Percentiles rank a stretch among this genome's conserved stretches.
Conservation (phyloP, 2,329 filamentous ascomycete genomes). For the Tolypocladium album region DNA sequence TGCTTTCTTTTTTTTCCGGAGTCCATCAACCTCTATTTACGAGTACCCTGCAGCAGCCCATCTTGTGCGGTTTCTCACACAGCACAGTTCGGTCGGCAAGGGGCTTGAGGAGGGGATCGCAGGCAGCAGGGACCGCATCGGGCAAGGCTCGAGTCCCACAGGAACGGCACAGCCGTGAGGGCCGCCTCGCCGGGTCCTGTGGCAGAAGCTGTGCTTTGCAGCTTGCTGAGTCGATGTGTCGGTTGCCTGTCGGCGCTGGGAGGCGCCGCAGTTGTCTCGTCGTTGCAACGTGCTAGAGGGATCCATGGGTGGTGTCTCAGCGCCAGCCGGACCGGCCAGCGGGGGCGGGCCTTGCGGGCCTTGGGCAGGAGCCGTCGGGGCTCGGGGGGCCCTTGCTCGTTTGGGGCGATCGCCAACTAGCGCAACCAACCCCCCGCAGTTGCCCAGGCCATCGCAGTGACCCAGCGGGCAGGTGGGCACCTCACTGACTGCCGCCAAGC, state of each 20-base stretch:
- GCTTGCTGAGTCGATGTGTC: neutral
- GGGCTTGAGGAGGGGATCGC: neutral
- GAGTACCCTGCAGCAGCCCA: neutral
- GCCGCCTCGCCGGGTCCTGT: neutral
- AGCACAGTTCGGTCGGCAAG: neutral
- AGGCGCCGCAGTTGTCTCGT: neutral
- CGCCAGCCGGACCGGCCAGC: neutral
- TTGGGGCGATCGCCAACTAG: neutral
- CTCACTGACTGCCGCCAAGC: neutral
- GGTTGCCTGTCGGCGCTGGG: neutral
- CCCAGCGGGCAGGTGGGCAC: neutral
- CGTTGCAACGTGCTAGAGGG: neutral
- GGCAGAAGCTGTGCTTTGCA: neutral
- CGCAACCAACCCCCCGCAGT: neutral
- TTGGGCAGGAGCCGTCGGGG: neutral
- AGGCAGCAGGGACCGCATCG: neutral
- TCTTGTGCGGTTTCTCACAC: neutral
- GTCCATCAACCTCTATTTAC: neutral
- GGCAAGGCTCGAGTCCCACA: neutral
- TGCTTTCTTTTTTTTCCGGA: slow-evolving; percentile 1
- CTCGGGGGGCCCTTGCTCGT: neutral
- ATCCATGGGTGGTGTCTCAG: neutral
- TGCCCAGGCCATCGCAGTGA: neutral
- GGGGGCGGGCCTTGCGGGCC: neutral
- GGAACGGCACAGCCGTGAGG: neutral